Evolutionary conservation across 495 filamentous ascomycete genomes (phyloP), one percentile per base, ranked within the genome.

Genomic region (Extremus antarcticus): DNA sequence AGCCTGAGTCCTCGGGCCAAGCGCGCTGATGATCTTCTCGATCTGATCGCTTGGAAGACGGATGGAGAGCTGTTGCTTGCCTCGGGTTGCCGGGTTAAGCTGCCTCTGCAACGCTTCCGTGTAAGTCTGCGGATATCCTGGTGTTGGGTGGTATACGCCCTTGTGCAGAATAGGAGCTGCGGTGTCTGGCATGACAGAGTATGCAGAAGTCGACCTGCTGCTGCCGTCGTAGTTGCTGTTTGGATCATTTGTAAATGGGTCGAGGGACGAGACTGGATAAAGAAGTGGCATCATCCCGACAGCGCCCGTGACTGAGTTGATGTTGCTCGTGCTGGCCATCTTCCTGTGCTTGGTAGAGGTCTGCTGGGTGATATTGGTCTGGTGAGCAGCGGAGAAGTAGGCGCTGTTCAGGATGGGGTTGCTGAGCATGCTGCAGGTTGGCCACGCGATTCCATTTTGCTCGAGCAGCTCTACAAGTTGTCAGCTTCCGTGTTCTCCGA

Each of bases 401-500:
- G 29, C 29, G 29, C 13, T 35, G 29, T 35, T 35, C 29, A 35
- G 4, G 29, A 13, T 35, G 7, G 4, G 29, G 29, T 35, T 4
- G 29, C 7, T 35, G 29, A 7, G 29, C 29, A 35, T 35, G 29
- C 4, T 13, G 29, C 29, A 7, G 29, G 48, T 56, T 29, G 62
- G 62, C 62, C 62, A 65, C 40, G 62, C 59, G 17, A 65, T 59
- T 9, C 51, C 55, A n/a, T 47, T 56, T 16, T 47, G 39, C 53
- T 65, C 55, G 16, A 65, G 58, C 20, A 65, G 10, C 22, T 65
- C 62, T 64, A 38, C 32, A 1, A 25, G 11, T 15, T 25, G 55
- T 58, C 56, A 58, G 47, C 24, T 13, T 32, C 35, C n/a, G 54
- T 13, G 20, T 43, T 43, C 19, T n/a, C 38, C 22, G 17, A 43